Percentiles rank a stretch among this genome's conserved stretches.
Conservation (phyloP, 1,139 yeast genomes). For the Arxiozyma telluris region DNA sequence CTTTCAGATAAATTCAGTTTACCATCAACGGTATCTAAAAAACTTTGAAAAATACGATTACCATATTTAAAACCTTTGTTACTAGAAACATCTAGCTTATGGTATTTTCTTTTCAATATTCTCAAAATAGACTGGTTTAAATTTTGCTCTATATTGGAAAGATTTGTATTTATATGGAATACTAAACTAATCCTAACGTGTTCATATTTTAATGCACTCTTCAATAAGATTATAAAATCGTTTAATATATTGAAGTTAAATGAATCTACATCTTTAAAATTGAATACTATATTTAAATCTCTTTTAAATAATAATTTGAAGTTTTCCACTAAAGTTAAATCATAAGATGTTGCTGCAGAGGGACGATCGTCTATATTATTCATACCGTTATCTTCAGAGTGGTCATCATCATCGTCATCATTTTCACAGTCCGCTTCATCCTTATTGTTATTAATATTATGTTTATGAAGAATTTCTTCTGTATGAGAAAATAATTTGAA, state of each 20-base stretch:
- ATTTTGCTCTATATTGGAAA: conserved; percentile 29
- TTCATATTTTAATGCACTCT: conserved; percentile 22
- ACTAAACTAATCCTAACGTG: conserved; percentile 25
- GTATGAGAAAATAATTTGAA: conserved; percentile 24
- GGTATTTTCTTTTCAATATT: conserved; percentile 22
- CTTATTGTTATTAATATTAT: conserved; percentile 1
- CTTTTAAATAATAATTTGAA: conserved; percentile 22
- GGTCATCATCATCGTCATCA: conserved; percentile 1
- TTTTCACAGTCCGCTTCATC: conserved; percentile 4
- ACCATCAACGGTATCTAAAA: conserved; percentile 29
- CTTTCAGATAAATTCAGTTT: conserved; percentile 27
- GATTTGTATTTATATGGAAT: conserved; percentile 28
- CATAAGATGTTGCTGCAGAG: conserved; percentile 23
- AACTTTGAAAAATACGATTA: conserved; percentile 27
- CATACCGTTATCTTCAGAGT: conserved; percentile 1
- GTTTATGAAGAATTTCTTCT: conserved; percentile 13
- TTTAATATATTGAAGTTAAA: conserved; percentile 24
- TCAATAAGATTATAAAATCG: conserved; percentile 23
- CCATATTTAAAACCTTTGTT: conserved; percentile 29
- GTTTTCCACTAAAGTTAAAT: conserved; percentile 26
- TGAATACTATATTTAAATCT: conserved; percentile 24
- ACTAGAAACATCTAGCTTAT: conserved; percentile 26
- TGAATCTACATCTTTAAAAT: conserved; percentile 30
- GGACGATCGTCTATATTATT: neutral
- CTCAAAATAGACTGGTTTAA: conserved; percentile 27